These are phyloP conservation scores for Cornus controversa DNA, from an alignment of 148 eudicot genomes.

Conservation along the genomic window DNA sequence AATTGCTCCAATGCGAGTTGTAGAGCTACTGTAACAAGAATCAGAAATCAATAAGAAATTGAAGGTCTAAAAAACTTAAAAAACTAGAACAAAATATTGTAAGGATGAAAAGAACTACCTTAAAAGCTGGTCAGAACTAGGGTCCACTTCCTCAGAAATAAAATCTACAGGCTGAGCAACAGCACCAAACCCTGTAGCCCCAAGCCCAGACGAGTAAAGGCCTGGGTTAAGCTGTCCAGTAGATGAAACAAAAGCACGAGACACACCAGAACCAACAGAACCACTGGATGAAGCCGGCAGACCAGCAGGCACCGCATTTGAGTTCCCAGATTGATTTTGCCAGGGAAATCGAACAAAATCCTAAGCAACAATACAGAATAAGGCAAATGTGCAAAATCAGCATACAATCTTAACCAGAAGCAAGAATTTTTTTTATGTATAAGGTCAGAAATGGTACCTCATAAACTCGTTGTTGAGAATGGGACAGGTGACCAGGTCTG, in stretches of 20 bases:
- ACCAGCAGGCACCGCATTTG: conserved; percentile 41
- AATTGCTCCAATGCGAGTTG: conserved; percentile 32
- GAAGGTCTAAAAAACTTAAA: neutral
- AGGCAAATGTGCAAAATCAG: neutral
- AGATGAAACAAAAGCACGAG: conserved; percentile 43
- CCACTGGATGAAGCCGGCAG: conserved; percentile 38
- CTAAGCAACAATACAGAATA: conserved; percentile 22
- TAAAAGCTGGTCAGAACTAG: conserved; percentile 34
- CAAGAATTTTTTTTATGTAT: neutral
- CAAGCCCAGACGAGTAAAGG: conserved; percentile 51
- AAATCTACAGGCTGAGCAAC: conserved; percentile 53
- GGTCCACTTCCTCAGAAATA: conserved; percentile 57
- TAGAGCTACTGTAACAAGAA: conserved; percentile 37
- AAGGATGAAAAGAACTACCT: conserved; percentile 34
- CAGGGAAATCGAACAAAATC: conserved; percentile 85
- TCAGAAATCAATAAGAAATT: neutral
- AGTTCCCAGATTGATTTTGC: conserved; percentile 59
- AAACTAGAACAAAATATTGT: neutral
- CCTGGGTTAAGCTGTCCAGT: conserved; percentile 50
- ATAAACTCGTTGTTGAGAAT: conserved; percentile 86
- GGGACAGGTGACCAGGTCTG: conserved; percentile 79
- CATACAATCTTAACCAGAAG: neutral
- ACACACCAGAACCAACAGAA: conserved; percentile 34
- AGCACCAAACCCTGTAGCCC: conserved; percentile 41
- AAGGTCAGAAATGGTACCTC: conserved; percentile 41